phyloP scores from a whole-genome alignment of 345 rosid species.

The Iberis pinnata region DNA sequence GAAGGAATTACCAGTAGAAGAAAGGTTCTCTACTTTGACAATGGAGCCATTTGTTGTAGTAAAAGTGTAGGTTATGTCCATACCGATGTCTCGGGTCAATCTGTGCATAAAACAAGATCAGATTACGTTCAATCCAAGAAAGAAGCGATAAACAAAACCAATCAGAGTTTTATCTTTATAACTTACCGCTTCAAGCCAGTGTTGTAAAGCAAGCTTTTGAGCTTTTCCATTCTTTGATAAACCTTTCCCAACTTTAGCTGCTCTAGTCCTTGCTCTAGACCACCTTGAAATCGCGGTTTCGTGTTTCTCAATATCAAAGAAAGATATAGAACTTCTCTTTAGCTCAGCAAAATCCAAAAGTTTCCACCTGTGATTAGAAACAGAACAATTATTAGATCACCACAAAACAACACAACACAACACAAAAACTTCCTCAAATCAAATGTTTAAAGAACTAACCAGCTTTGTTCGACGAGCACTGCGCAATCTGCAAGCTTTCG shows the following conservation, averaged over 20 bases:
- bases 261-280: slow-evolving; percentile 93
- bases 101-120: slow-evolving; percentile 36
- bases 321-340: slow-evolving; percentile 80
- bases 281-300: slow-evolving; percentile 93
- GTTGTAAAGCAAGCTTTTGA: slow-evolving; percentile 70
- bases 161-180: neutral
- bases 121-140: neutral
- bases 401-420: neutral
- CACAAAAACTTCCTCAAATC: neutral
- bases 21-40: slow-evolving; percentile 91
- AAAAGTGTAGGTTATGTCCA: slow-evolving; percentile 85
- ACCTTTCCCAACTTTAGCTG: slow-evolving; percentile 96
- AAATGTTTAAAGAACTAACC: slow-evolving; percentile 35
- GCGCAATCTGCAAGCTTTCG: slow-evolving; percentile 96
- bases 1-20: slow-evolving; percentile 73
- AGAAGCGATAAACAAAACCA: neutral
- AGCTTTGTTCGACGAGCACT: slow-evolving; percentile 79
- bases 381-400: slow-evolving; percentile 24
- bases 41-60: slow-evolving; percentile 68
- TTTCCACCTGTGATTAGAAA: slow-evolving; percentile 57
- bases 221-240: slow-evolving; percentile 82
- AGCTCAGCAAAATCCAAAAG: slow-evolving; percentile 82
- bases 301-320: slow-evolving; percentile 81
- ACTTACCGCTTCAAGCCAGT: slow-evolving; percentile 99
- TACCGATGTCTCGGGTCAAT: slow-evolving; percentile 94